A percentile compares a stretch with the other conserved stretches of the same genome.
phyloP scores from a whole-genome alignment of 2,329 filamentous ascomycete genomes.

The Ophiostoma sp. region DNA sequence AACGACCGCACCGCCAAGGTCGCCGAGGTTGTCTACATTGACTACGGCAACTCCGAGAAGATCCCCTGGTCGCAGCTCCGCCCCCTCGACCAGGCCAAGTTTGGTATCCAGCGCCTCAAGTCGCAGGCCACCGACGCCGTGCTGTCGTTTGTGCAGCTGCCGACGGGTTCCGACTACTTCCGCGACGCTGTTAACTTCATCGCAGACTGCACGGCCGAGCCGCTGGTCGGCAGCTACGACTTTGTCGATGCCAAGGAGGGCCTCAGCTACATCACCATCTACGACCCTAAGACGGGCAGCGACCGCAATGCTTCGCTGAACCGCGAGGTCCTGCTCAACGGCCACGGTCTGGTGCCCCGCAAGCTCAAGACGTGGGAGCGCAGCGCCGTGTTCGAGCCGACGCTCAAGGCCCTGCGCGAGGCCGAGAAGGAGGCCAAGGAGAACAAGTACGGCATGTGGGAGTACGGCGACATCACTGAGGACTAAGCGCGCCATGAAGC shows the following conservation, averaged over 20 bases:
- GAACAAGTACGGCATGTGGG: constrained; percentile 86
- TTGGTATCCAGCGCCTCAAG: constrained; percentile 78
- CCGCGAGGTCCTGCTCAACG: constrained; percentile 78
- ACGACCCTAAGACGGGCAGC: constrained; percentile 68
- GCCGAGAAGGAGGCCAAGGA: constrained; percentile 78
- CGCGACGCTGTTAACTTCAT: constrained; percentile 76
- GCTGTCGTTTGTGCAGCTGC: constrained; percentile 86
- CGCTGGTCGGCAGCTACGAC: constrained; percentile 89
- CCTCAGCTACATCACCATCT: constrained; percentile 81
- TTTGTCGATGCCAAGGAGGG: constrained; percentile 76
- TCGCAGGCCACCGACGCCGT: constrained; percentile 84
- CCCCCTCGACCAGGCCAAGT: constrained; percentile 75
- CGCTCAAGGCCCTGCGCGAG: constrained; percentile 70
- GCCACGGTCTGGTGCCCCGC: constrained; percentile 84
- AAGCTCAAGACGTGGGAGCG: constrained; percentile 93
- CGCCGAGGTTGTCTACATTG: constrained; percentile 89
- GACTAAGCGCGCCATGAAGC: constrained; percentile 54
- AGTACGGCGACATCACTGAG: constrained; percentile 95
- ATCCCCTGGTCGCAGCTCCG: constrained; percentile 83
- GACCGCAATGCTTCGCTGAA: constrained; percentile 79
- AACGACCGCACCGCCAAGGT: constrained; percentile 90
- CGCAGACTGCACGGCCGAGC: constrained; percentile 69
- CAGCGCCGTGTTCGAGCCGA: constrained; percentile 64
- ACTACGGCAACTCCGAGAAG: constrained; percentile 93
- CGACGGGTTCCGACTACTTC: constrained; percentile 75